Percentiles rank a stretch among this genome's conserved stretches.
Evolutionary conservation across 345 rosid genomes (phyloP).

Genomic region (Acer negundo): DNA sequence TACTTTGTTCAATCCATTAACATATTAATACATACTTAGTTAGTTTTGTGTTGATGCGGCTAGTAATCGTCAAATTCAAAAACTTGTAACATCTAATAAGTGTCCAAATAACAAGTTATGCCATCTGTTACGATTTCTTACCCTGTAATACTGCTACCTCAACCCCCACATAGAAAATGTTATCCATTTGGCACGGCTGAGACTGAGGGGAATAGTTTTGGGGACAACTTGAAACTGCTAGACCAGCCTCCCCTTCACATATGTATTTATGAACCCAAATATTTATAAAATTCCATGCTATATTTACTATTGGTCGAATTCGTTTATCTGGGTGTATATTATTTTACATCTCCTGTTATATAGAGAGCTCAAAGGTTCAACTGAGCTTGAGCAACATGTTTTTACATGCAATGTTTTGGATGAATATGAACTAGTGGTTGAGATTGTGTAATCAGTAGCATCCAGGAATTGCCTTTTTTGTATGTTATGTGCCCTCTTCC

Average conservation of each 20-base stretch:
- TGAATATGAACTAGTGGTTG: conserved; percentile 10
- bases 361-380: no score
- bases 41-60: no score
- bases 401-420: background rate
- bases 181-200: background rate
- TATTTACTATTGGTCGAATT: background rate
- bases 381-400: background rate
- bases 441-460: conserved; percentile 2
- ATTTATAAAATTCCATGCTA: conserved; percentile 7
- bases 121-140: no score
- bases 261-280: conserved; percentile 22
- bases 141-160: no score
- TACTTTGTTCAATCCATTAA: no score
- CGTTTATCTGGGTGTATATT: background rate
- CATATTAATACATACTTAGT: no score
- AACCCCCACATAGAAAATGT: conserved; percentile 14
- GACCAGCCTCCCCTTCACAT: conserved; percentile 2
- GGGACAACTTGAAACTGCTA: conserved; percentile 11
- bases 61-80: no score
- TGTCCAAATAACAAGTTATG: no score
- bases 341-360: background rate
- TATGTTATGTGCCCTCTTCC: background rate
- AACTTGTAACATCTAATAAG: no score
- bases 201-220: background rate
- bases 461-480: conserved; percentile 11